These are phyloP conservation scores for Candida frijolesensis DNA, from an alignment of 1,139 yeast species.

Conservation along the genomic window DNA sequence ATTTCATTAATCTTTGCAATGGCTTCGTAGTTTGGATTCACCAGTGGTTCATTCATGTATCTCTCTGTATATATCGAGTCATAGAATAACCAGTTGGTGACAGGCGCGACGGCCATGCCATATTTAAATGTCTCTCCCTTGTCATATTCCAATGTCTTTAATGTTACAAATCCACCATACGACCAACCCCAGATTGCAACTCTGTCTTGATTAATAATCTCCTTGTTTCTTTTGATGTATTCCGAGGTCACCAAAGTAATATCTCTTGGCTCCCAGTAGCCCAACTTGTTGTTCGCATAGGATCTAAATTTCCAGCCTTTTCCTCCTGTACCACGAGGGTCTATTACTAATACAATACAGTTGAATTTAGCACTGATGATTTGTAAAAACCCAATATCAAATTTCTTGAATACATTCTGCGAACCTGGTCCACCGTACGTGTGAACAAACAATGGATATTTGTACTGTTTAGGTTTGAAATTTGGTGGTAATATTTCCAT, in stretches of 20 bases:
- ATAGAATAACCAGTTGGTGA: constrained; percentile 74
- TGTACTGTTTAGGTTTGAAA: constrained; percentile 52
- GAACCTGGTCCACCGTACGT: constrained; percentile 97
- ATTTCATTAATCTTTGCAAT: constrained; percentile 50
- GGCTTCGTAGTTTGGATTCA: constrained; percentile 52
- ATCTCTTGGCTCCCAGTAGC: constrained; percentile 88
- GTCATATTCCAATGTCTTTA: constrained; percentile 71
- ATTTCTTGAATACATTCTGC: constrained; percentile 61
- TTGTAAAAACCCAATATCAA: constrained; percentile 65
- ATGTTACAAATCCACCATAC: constrained; percentile 76
- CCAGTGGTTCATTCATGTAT: constrained; percentile 72
- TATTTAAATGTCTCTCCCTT: constrained; percentile 60
- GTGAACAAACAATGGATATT: constrained; percentile 80
- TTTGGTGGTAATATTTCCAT: constrained; percentile 76
- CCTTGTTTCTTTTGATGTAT: constrained; percentile 53
- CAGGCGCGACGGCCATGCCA: constrained; percentile 86
- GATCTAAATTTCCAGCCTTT: constrained; percentile 78
- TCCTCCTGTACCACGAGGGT: constrained; percentile 94
- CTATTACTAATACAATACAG: constrained; percentile 78
- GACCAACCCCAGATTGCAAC: constrained; percentile 95
- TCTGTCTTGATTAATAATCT: constrained; percentile 57
- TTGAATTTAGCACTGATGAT: constrained; percentile 68
- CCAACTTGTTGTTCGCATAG: constrained; percentile 70
- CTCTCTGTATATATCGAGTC: constrained; percentile 87
- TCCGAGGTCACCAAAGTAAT: constrained; percentile 64